Evolutionary conservation across 2,329 filamentous ascomycete species (phyloP).

Genomic region (Pseudogymnoascus sp.): DNA sequence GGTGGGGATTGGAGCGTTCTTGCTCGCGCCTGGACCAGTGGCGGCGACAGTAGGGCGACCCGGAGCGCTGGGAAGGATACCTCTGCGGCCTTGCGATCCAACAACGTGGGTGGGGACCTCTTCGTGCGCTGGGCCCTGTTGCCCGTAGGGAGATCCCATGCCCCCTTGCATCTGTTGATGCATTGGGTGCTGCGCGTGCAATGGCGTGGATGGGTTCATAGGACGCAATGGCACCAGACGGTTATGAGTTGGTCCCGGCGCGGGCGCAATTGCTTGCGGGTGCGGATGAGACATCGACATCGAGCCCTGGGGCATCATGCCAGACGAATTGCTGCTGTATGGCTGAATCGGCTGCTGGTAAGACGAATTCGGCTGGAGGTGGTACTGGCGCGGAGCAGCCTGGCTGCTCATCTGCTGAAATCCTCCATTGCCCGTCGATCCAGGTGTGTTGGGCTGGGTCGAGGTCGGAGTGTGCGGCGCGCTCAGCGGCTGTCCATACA

Average conservation of each 20-base stretch:
- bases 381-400: conserved; percentile 17
- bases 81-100: conserved; percentile 84
- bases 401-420: conserved; percentile 46
- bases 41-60: conserved; percentile 72
- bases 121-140: conserved; percentile 47
- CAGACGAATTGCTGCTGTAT: conserved; percentile 44
- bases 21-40: conserved; percentile 58
- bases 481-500: conserved; percentile 49
- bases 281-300: conserved; percentile 63
- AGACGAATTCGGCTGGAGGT: conserved; percentile 18
- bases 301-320: conserved; percentile 60
- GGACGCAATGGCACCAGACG: conserved; percentile 53
- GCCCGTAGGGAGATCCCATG: conserved; percentile 52
- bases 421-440: conserved; percentile 42
- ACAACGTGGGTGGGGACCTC: conserved; percentile 83
- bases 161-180: conserved; percentile 37
- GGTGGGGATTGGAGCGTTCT: conserved; percentile 77
- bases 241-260: conserved; percentile 47
- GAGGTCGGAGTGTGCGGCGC: conserved; percentile 50
- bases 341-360: conserved; percentile 23
- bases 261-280: conserved; percentile 68
- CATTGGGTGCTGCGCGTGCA: conserved; percentile 29
- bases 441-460: conserved; percentile 54
- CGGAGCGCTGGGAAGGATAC: conserved; percentile 84
- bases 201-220: conserved; percentile 57